Base-by-base conservation (phyloP, 495 filamentous ascomycete species). In the Cercophora scortea region DNA sequence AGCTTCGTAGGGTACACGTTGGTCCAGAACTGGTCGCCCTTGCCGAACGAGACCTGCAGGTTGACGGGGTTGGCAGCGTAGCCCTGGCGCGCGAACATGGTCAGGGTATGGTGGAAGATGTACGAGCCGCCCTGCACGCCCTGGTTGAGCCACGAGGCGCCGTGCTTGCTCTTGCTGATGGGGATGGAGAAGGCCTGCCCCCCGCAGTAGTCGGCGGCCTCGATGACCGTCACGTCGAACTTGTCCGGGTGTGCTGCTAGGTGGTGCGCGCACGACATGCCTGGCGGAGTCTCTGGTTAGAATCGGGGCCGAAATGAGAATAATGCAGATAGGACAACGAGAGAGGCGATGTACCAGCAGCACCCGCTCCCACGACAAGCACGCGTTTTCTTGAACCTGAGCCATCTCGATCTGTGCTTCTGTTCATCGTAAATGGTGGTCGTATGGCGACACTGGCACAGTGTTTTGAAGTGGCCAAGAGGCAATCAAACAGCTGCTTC, bases 41-140 rank as follows among this genome's bases (percentile, higher is more conserved):
- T 89, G 12, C 88, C 89, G 61, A 92, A 91, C 0, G 88, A 81
- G 0, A 91, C 85, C 60, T 92, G 88, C 32, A 94, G 77, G 51
- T 84, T 77, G 34, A 94, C 86, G 4, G 80, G 78, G 46, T 86
- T 79, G 4, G 86, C 79, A 45, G 79, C 73, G 63, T 85, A 78
- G 0, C 81, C 81, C 52, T 91, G 85, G 34, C 72, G 74, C 18
- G 74, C 73, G 62, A 92, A 90, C 76, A 89, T 89, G 45, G 81
- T 84, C 65, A 90, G 78, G 6, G 87, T 92, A 60, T 92, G 88
- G 58, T 87, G 83, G 71, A 91, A 94, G 50, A 86, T 87, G 58
- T 77, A 65, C 8, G 85, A 88, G 4, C 88, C 89, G 3, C 89
- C 88, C 59, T 94, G 88, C 1, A 94, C 89, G 11, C 88, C 89